Evolutionary conservation across 2,329 filamentous ascomycete species (phyloP).

Genomic region (Xylogone sp.): DNA sequence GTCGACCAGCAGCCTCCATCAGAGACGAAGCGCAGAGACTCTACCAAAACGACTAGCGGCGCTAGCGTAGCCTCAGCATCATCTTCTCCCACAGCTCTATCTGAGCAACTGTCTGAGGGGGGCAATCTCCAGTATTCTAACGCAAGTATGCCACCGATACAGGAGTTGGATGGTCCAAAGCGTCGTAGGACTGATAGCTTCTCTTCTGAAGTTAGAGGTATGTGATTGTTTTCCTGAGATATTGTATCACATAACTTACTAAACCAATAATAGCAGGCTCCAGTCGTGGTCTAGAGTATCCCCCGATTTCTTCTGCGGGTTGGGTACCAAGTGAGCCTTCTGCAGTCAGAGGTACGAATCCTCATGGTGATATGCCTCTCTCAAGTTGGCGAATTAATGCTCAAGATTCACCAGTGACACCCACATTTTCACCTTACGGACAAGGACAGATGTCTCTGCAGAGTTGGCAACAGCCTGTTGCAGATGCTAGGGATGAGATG

Average conservation of each 20-base stretch:
- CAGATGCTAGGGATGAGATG: constrained; percentile 23
- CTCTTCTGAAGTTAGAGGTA: constrained; percentile 28
- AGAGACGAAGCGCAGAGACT: constrained; percentile 34
- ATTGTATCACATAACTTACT: background rate
- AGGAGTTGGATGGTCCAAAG: constrained; percentile 42
- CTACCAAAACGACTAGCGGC: constrained; percentile 31
- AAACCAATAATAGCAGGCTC: background rate
- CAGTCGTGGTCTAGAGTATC: background rate
- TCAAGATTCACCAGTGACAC: constrained; percentile 46
- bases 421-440: constrained; percentile 47
- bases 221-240: constrained; percentile 4
- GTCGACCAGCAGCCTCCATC: constrained; percentile 70
- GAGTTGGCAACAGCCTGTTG: constrained; percentile 25
- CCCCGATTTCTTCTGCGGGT: background rate
- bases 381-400: constrained; percentile 47
- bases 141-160: constrained; percentile 40
- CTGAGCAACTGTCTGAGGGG: constrained; percentile 38
- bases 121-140: constrained; percentile 38
- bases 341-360: constrained; percentile 33
- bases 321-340: constrained; percentile 44
- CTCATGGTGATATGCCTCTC: constrained; percentile 35
- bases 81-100: constrained; percentile 44
- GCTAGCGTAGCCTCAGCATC: constrained; percentile 37
- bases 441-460: constrained; percentile 24
- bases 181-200: constrained; percentile 29